These are phyloP conservation scores for Mycena sp. DNA, from an alignment of 1,284 basidiomycete species.

Conservation along the genomic window DNA sequence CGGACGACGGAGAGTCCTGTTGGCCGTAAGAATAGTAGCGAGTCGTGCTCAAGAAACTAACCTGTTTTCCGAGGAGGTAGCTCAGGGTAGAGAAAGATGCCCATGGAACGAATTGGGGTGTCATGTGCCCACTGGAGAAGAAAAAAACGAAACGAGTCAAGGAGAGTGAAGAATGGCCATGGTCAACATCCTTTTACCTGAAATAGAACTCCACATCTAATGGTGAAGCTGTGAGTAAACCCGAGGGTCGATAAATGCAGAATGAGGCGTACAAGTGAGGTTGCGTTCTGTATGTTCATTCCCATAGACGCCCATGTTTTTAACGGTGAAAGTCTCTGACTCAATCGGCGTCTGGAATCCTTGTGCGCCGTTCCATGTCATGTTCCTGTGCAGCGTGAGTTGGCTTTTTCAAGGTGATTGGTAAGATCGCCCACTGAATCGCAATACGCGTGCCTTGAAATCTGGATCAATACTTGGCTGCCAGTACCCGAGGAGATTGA, in stretches of 20 bases:
- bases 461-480: no score
- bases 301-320: constrained; percentile 69
- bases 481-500: no score
- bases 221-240: background rate
- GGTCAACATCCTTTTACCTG: no score
- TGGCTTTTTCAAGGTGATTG: background rate
- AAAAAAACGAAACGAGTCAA: no score
- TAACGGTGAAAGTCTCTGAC: constrained; percentile 67
- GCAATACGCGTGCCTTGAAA: constrained; percentile 69
- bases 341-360: constrained; percentile 73
- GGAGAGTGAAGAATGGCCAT: no score
- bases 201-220: constrained; percentile 64
- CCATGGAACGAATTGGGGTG: constrained; percentile 69
- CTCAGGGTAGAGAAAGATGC: constrained; percentile 60
- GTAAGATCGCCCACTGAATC: constrained; percentile 54
- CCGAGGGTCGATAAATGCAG: background rate
- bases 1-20: constrained; percentile 57
- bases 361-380: constrained; percentile 66
- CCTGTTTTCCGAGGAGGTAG: constrained; percentile 60
- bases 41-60: no score
- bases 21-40: no score
- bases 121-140: constrained; percentile 65
- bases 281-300: constrained; percentile 68
- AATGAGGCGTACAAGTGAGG: constrained; percentile 56
- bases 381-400: constrained; percentile 38